These are phyloP conservation scores for Phalaenopsis equestris DNA, from an alignment of 106 monocot genomes.

Conservation along the genomic window DNA sequence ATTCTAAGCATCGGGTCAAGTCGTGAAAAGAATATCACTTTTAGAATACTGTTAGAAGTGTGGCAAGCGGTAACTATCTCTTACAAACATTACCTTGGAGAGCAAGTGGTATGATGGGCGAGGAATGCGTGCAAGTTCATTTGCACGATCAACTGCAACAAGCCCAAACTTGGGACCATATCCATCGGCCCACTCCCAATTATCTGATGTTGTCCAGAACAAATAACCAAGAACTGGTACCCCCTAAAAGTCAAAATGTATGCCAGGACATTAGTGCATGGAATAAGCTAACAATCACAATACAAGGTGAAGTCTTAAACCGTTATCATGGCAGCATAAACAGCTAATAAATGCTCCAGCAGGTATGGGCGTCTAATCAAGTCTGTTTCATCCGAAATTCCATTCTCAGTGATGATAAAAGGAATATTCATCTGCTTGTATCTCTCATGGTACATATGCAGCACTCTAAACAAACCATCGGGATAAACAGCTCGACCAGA, in stretches of 20 bases:
- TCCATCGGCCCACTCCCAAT: conserved; percentile 99
- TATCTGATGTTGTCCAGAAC: conserved; percentile 98
- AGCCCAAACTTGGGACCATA: conserved; percentile 99
- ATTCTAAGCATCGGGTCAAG: no score
- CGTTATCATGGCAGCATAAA: conserved; percentile 72
- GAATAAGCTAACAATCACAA: neutral
- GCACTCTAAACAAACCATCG: conserved; percentile 75
- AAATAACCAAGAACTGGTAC: conserved; percentile 85
- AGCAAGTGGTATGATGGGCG: conserved; percentile 86
- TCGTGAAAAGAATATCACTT: no score
- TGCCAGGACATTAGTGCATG: neutral
- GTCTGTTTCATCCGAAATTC: conserved; percentile 92
- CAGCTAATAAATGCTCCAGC: conserved; percentile 82
- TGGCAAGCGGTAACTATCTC: neutral
- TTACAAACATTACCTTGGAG: conserved; percentile 50
- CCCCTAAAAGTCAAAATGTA: conserved; percentile 42
- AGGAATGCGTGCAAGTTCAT: conserved; percentile 59
- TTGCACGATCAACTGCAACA: conserved; percentile 85
- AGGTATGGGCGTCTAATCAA: conserved; percentile 83
- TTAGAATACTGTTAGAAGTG: no score
- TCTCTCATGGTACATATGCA: conserved; percentile 84
- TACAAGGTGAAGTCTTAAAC: conserved; percentile 20
- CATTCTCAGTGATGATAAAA: conserved; percentile 89
- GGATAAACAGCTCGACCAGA: conserved; percentile 93
- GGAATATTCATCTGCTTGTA: conserved; percentile 77